phyloP scores from a whole-genome alignment of 2,329 filamentous ascomycete species.

The Huntiella abstrusa region DNA sequence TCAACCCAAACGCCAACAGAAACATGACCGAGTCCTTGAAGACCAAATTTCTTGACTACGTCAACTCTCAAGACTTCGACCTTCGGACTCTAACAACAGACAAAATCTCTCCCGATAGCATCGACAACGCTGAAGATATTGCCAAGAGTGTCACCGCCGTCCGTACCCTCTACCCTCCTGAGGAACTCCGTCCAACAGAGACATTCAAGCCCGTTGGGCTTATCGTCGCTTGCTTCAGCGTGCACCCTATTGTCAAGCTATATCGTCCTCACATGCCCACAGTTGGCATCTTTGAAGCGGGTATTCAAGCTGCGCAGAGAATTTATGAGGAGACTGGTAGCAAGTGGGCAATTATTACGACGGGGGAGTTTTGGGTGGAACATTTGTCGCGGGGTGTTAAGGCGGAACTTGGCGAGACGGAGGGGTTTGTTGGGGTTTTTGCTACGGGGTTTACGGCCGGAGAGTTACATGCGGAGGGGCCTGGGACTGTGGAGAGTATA shows the following conservation, averaged over 20 bases:
- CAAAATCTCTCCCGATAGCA: conserved; percentile 19
- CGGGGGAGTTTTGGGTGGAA: conserved; percentile 64
- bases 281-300: conserved; percentile 77
- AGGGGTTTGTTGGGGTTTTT: conserved; percentile 57
- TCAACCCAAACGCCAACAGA: conserved; percentile 63
- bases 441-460: conserved; percentile 65
- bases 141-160: conserved; percentile 45
- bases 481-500: conserved; percentile 47
- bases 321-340: conserved; percentile 15
- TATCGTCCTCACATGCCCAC: conserved; percentile 24
- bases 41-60: conserved; percentile 22
- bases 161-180: conserved; percentile 22
- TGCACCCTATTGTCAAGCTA: conserved; percentile 42
- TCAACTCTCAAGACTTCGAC: background rate
- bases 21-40: conserved; percentile 53
- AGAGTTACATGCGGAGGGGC: conserved; percentile 55
- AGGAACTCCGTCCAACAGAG: background rate
- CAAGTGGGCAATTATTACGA: conserved; percentile 72
- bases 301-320: conserved; percentile 45
- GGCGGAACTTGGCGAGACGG: conserved; percentile 38
- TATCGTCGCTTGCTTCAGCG: conserved; percentile 74
- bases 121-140: conserved; percentile 58
- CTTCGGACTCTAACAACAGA: background rate
- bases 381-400: conserved; percentile 49
- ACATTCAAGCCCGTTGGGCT: conserved; percentile 44